Evolutionary conservation across 345 rosid species (phyloP), one percentile per base, ranked within the genome.

Genomic region (Lumnitzera racemosa): DNA sequence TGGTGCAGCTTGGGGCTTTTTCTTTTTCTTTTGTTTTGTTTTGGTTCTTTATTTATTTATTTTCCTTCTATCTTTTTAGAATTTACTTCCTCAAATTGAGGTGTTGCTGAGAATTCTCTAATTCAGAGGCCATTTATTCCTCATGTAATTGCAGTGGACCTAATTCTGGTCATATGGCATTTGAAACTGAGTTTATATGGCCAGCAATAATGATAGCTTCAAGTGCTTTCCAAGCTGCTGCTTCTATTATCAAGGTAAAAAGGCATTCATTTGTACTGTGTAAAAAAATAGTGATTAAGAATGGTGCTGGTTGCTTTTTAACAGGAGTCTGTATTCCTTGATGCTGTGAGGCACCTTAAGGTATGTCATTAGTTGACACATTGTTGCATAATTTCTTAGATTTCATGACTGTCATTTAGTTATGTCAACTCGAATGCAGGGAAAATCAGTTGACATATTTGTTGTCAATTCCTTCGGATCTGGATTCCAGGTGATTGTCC

Each of bases 401-500:
- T 67, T 58, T 36, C 36, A 48, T 12, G 54, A 69, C 51, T 52
- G 58, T 58, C 58, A 52, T 13, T 62, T 25, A 58, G 63, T 53
- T 13, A 16, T 58, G 36, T 53, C 55, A 53, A 56, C 55, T 58
- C 59, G 49, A 48, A 24, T 83, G 76, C 76, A 85, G 98, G 94
- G 89, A 48, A 88, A 84, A 70, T 88, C 98, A 24, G 81, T 91
- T 66, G 98, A 91, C 81, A 77, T 91, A 72, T 88, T 91, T 73
- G 98, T 86, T 47, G 96, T 91, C 63, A 88, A 91, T 69, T 88
- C 96, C 56, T 86, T 86, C 64, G 96, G 98, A 71, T 91, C 98
- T 66, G 98, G 95, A 59, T 91, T 86, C 83, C 95, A 91, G 90
- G 96, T 86, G 78, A 61, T 5, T 20, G 52, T 54, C 31, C 65